Percentiles rank a stretch among this genome's conserved stretches.
These are phyloP conservation scores for Macrotyloma uniflorum DNA, from an alignment of 306 rosid species.

Conservation along the genomic window DNA sequence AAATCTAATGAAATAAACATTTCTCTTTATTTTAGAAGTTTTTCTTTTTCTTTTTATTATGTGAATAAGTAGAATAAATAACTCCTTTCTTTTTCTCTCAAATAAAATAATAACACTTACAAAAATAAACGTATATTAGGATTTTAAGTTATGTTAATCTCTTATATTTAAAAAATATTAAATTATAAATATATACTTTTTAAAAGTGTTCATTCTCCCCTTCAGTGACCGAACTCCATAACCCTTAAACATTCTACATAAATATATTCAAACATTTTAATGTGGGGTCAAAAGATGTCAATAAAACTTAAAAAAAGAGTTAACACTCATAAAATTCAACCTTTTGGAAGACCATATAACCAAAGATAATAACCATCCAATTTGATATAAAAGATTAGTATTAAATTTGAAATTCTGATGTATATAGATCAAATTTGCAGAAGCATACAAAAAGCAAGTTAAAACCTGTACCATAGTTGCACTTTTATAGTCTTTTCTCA, in stretches of 20 bases:
- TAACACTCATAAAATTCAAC: not conserved
- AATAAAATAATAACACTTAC: too few species aligned
- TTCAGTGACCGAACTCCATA: not conserved
- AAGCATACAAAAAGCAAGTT: not conserved
- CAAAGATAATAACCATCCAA: not conserved
- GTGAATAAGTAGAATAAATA: too few species aligned
- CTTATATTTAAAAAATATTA: too few species aligned
- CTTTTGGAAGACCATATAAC: not conserved
- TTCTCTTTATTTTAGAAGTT: not conserved
- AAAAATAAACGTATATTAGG: too few species aligned
- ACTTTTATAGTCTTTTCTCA: constrained; percentile 6
- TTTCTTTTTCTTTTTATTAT: too few species aligned
- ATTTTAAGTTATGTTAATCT: too few species aligned
- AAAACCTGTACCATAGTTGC: not conserved
- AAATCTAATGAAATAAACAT: not conserved
- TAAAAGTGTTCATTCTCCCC: too few species aligned
- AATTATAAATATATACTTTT: too few species aligned
- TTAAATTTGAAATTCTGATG: not conserved
- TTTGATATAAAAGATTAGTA: too few species aligned
- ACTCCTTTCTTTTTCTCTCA: too few species aligned
- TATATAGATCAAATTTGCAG: not conserved
- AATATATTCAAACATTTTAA: not conserved
- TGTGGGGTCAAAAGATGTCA: not conserved
- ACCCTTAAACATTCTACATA: not conserved
- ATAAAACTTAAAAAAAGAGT: not conserved